Percentiles rank a stretch among this genome's conserved stretches.
These are phyloP conservation scores for Kitagawia praeruptora DNA, from an alignment of 129 eudicot genomes.

Conservation along the genomic window DNA sequence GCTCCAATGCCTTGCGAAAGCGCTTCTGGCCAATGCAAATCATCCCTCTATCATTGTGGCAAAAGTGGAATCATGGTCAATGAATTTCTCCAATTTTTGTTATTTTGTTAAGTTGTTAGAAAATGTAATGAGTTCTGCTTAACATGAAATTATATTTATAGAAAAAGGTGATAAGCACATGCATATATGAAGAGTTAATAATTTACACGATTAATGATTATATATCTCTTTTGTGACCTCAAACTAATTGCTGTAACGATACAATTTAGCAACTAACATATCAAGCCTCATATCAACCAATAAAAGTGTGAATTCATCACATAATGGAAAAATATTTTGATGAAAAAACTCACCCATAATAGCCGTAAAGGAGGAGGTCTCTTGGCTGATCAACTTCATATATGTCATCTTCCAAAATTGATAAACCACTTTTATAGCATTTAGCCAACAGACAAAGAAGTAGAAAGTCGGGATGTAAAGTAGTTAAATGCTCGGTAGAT, in stretches of 20 bases:
- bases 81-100: not conserved
- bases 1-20: conserved; percentile 81
- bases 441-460: conserved; percentile 74
- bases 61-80: conserved; percentile 20
- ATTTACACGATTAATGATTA: not conserved
- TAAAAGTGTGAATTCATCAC: not conserved
- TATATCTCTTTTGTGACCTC: not conserved
- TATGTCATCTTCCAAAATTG: conserved; percentile 72
- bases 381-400: conserved; percentile 87
- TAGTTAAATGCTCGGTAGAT: conserved; percentile 71
- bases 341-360: conserved; percentile 74
- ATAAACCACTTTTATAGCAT: conserved; percentile 71
- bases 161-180: not conserved
- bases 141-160: not conserved
- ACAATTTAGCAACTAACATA: not conserved
- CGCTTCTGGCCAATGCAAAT: conserved; percentile 86
- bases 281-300: not conserved
- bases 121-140: not conserved
- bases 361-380: conserved; percentile 80
- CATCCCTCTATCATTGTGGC: conserved; percentile 57
- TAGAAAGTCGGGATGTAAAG: conserved; percentile 85
- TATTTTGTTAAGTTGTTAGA: not conserved
- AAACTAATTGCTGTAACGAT: not conserved
- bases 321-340: not conserved
- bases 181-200: too few species aligned